Conservation (phyloP, 345 rosid genomes). For the Raphanus sativus region DNA sequence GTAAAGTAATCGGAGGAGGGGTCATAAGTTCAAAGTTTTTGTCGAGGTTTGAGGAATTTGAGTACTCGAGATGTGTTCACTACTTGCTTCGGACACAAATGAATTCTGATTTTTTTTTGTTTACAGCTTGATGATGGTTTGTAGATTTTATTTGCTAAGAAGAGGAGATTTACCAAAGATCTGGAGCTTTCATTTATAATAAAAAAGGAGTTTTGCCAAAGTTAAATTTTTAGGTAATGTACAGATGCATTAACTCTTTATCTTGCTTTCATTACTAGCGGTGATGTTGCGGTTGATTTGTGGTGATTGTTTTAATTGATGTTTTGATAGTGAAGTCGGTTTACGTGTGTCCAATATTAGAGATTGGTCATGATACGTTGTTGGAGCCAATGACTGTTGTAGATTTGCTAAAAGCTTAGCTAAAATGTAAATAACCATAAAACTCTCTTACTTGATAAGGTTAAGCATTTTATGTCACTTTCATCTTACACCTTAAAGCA, state of each 20-base stretch:
- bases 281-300: neutral
- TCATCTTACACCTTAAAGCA: neutral
- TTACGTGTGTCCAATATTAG: slow-evolving; percentile 81
- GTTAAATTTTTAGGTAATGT: slow-evolving; percentile 82
- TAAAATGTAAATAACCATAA: slow-evolving; percentile 78
- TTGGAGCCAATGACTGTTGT: slow-evolving; percentile 76
- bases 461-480: slow-evolving; percentile 17
- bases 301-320: slow-evolving; percentile 2
- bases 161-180: slow-evolving; percentile 52
- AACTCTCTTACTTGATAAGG: slow-evolving; percentile 90
- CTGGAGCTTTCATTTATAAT: too few species aligned
- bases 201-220: slow-evolving; percentile 47
- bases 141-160: slow-evolving; percentile 93
- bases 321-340: slow-evolving; percentile 57
- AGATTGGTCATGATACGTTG: slow-evolving; percentile 92
- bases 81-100: neutral
- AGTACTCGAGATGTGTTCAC: neutral
- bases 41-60: neutral
- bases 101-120: neutral
- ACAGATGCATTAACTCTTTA: neutral
- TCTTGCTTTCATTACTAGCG: neutral
- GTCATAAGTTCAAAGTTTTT: neutral
- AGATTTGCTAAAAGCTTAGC: slow-evolving; percentile 52
- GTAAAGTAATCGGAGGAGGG: neutral
- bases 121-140: slow-evolving; percentile 91